phyloP scores from a whole-genome alignment of 1,284 basidiomycete species.

The Fistulinella cinereoalba region DNA sequence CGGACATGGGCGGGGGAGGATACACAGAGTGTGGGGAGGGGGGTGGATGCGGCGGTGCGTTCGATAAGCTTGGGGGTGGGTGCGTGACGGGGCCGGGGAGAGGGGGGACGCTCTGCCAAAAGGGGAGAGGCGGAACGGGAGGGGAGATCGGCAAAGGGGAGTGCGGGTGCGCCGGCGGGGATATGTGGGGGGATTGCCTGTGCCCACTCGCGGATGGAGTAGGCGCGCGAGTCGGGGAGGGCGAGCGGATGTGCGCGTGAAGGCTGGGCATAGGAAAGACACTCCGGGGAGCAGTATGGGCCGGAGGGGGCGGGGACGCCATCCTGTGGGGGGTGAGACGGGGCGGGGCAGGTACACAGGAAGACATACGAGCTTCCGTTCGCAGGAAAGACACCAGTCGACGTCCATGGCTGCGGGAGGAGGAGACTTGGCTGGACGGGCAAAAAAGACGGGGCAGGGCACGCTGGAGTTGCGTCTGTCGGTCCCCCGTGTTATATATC shows the following conservation, averaged over 20 bases:
- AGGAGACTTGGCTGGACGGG: background rate
- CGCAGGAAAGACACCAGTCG: constrained; percentile 67
- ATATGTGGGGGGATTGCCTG: constrained; percentile 31
- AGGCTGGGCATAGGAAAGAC: constrained; percentile 37
- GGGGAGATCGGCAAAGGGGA: constrained; percentile 22
- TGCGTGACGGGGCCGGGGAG: constrained; percentile 22
- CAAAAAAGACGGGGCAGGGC: constrained; percentile 18
- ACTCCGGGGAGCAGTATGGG: constrained; percentile 57
- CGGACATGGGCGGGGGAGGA: constrained; percentile 25
- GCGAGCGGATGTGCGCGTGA: constrained; percentile 4
- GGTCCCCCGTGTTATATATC: constrained; percentile 29
- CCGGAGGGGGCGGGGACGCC: constrained; percentile 26
- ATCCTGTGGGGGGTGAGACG: constrained; percentile 37
- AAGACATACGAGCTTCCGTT: constrained; percentile 49
- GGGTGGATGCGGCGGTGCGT: constrained; percentile 29
- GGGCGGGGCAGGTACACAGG: background rate
- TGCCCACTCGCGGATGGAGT: constrained; percentile 30
- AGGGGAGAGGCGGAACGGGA: background rate
- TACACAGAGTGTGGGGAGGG: constrained; percentile 28
- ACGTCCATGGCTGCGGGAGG: constrained; percentile 47
- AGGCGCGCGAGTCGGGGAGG: constrained; percentile 3
- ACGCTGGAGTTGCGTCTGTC: constrained; percentile 3
- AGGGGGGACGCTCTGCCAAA: constrained; percentile 10
- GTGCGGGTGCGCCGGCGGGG: constrained; percentile 29
- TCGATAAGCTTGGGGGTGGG: constrained; percentile 34